phyloP scores from a whole-genome alignment of 2,329 filamentous ascomycete genomes.

The Claviceps capensis region DNA sequence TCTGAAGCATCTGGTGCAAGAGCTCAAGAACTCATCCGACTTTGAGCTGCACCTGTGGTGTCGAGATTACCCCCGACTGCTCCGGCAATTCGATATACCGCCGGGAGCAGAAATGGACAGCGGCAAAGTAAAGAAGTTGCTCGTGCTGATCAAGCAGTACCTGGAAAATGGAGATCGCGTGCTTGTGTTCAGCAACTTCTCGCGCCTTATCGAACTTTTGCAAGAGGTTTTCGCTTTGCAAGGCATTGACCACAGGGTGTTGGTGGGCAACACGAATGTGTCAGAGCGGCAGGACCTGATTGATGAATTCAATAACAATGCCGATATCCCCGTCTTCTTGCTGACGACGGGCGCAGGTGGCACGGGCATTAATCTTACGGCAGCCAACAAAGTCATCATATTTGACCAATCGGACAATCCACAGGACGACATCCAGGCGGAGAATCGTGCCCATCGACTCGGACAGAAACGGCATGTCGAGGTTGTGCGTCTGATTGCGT shows the following conservation, averaged over 20 bases:
- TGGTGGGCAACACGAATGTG: conserved; percentile 76
- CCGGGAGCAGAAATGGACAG: conserved; percentile 43
- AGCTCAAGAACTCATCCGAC: conserved; percentile 45
- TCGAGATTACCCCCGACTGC: conserved; percentile 39
- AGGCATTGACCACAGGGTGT: conserved; percentile 63
- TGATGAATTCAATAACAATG: conserved; percentile 68
- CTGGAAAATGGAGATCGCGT: conserved; percentile 71
- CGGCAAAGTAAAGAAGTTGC: conserved; percentile 75
- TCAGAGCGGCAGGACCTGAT: conserved; percentile 75
- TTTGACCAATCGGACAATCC: conserved; percentile 97
- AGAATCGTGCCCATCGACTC: conserved; percentile 90
- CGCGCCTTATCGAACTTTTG: conserved; percentile 79
- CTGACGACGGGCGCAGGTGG: conserved; percentile 88
- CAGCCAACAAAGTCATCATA: conserved; percentile 94
- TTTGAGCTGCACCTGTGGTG: conserved; percentile 56
- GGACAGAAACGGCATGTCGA: conserved; percentile 87
- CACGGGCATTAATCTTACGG: conserved; percentile 92
- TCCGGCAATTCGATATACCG: conserved; percentile 39
- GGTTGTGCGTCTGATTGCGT: conserved; percentile 71
- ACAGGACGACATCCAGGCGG: conserved; percentile 94
- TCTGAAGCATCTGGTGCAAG: conserved; percentile 37
- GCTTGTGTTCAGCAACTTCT: conserved; percentile 88
- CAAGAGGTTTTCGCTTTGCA: conserved; percentile 65
- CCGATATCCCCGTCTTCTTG: conserved; percentile 75
- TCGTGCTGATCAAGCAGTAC: conserved; percentile 60